phyloP scores from a whole-genome alignment of 768 basidiomycete species.

The Calocera viscosa region DNA sequence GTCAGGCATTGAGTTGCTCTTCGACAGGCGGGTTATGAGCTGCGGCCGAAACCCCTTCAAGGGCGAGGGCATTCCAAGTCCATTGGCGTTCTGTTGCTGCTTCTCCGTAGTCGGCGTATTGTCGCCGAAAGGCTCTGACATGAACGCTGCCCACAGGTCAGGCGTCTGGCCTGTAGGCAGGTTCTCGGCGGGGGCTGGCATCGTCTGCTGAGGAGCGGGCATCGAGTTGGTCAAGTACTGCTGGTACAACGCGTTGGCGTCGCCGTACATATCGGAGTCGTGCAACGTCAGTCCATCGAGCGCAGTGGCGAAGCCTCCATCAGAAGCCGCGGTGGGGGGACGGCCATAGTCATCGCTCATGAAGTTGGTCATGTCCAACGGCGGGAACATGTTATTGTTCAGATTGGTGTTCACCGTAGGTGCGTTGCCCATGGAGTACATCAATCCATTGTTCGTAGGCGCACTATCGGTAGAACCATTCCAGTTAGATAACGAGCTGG shows the following conservation, averaged over 20 bases:
- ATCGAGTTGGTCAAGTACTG: neutral
- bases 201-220: conserved; percentile 6
- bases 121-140: conserved; percentile 9
- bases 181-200: neutral
- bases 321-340: neutral
- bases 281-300: neutral
- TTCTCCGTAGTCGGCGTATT: conserved; percentile 9
- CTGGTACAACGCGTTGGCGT: neutral
- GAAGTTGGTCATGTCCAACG: conserved; percentile 3
- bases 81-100: conserved; percentile 1
- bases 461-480: neutral
- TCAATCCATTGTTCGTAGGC: neutral
- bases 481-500: conserved; percentile 1
- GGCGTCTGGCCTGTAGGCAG: conserved; percentile 7
- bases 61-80: neutral
- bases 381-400: neutral
- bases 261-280: neutral
- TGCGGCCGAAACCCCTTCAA: neutral
- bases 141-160: conserved; percentile 12
- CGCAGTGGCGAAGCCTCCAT: neutral
- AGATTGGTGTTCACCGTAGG: neutral
- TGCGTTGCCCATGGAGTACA: neutral
- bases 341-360: neutral
- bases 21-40: neutral
- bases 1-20: conserved; percentile 6